Evolutionary conservation across 805 yeast genomes (phyloP).

Genomic region (Saturnispora quitensis): DNA sequence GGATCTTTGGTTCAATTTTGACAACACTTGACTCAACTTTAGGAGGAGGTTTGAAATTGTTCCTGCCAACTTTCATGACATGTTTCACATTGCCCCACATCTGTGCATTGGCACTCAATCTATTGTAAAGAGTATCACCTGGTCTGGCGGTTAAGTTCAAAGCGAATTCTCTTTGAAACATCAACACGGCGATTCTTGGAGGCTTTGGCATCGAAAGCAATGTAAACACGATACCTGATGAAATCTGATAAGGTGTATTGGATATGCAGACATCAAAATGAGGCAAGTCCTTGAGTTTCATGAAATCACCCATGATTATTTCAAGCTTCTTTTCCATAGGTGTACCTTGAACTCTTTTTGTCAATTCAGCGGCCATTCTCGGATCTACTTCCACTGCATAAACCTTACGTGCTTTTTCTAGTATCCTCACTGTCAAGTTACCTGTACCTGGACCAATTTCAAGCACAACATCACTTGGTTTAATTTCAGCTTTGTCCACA

Average conservation of each 20-base stretch:
- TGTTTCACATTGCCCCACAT: constrained; percentile 99
- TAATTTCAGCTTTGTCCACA: constrained; percentile 90
- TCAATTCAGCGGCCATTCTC: constrained; percentile 98
- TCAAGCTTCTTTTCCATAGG: constrained; percentile 87
- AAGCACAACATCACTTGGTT: constrained; percentile 84
- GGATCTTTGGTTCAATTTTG: constrained; percentile 80
- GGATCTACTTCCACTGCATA: constrained; percentile 98
- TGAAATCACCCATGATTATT: constrained; percentile 88
- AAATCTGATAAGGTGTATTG: constrained; percentile 95
- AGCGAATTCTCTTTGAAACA: constrained; percentile 98
- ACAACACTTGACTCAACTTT: constrained; percentile 97
- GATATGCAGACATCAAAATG: constrained; percentile 94
- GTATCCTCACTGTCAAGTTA: constrained; percentile 83
- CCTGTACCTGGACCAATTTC: constrained; percentile 99
- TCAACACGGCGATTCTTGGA: constrained; percentile 87
- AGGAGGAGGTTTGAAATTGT: constrained; percentile 97
- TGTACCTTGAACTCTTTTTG: constrained; percentile 97
- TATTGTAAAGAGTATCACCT: constrained; percentile 88
- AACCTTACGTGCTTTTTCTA: constrained; percentile 90
- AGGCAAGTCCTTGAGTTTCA: constrained; percentile 82
- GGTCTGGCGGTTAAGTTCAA: constrained; percentile 89
- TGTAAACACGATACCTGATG: constrained; percentile 93
- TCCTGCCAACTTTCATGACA: constrained; percentile 95
- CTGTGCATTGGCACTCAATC: constrained; percentile 93
- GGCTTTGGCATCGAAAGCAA: constrained; percentile 85